phyloP scores from a whole-genome alignment of 176 grass and related monocot species.

The Leersia perrieri region DNA sequence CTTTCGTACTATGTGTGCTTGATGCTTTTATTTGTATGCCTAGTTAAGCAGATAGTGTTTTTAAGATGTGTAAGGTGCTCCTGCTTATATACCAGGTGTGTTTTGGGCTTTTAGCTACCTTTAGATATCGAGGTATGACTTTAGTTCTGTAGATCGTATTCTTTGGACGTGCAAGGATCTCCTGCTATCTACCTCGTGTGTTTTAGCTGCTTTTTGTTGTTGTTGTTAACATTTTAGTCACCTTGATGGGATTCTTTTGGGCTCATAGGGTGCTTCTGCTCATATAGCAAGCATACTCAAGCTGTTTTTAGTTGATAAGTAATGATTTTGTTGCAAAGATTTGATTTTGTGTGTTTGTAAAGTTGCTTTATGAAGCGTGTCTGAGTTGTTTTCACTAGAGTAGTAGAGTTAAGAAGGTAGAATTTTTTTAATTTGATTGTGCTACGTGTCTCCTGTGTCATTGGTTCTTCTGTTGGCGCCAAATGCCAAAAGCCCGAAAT shows the following conservation, averaged over 20 bases:
- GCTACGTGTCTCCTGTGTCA: not conserved
- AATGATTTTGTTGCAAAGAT: not conserved
- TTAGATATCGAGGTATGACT: not conserved
- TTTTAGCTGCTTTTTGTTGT: not conserved
- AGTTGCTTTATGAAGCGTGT: not conserved
- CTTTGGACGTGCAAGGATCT: not conserved
- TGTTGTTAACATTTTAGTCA: not conserved
- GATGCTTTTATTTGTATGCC: not conserved
- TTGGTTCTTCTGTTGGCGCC: not conserved
- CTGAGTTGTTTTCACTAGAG: not conserved
- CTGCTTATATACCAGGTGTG: not conserved
- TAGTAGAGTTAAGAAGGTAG: not conserved
- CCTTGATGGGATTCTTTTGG: not conserved
- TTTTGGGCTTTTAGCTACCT: not conserved
- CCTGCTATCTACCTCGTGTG: not conserved
- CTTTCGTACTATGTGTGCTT: not conserved
- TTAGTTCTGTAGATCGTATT: not conserved
- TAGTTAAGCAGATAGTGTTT: not conserved
- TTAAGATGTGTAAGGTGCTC: not conserved
- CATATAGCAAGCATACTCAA: not conserved
- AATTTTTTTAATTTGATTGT: not conserved
- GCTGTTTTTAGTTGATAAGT: not conserved
- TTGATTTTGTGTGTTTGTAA: not conserved
- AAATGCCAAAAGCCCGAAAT: not conserved
- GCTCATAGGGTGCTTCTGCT: not conserved